Percentiles rank a stretch among this genome's conserved stretches.
phyloP scores from a whole-genome alignment of 306 rosid genomes.

The Leucaena leucocephala region DNA sequence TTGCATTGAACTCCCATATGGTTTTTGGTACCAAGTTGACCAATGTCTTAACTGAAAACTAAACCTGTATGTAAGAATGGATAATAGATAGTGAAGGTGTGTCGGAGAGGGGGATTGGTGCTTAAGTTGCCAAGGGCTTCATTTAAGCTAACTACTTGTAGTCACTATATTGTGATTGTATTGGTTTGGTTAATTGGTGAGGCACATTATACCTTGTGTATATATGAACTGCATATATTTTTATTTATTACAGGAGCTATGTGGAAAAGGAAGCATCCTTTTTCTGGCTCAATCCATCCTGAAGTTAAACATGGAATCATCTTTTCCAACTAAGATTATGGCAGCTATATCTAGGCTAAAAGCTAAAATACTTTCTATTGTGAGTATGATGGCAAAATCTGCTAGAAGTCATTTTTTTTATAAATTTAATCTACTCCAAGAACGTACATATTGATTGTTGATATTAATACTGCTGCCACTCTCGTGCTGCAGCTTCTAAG shows the following conservation, averaged over 20 bases:
- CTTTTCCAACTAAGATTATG: conserved; percentile 56
- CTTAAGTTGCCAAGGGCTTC: conserved; percentile 29
- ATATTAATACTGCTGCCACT: conserved; percentile 31
- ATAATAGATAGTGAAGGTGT: not conserved
- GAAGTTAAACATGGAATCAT: conserved; percentile 54
- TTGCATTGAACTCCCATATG: conserved; percentile 8
- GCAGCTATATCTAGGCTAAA: conserved; percentile 81
- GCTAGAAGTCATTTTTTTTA: conserved; percentile 17
- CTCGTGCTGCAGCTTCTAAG: conserved; percentile 58
- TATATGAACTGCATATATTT: conserved; percentile 24
- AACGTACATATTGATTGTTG: conserved; percentile 32
- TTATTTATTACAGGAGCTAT: conserved; percentile 65
- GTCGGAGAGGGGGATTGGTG: not conserved
- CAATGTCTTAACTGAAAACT: conserved; percentile 20
- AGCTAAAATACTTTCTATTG: conserved; percentile 74
- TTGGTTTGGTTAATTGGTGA: conserved; percentile 25
- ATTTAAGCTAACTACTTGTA: conserved; percentile 19
- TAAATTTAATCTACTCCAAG: conserved; percentile 35
- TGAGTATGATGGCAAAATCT: conserved; percentile 50
- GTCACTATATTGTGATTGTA: conserved; percentile 4
- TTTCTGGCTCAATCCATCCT: conserved; percentile 73
- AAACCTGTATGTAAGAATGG: not conserved
- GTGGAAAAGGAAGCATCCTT: conserved; percentile 83
- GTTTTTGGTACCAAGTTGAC: conserved; percentile 10
- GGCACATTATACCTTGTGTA: conserved; percentile 5